Conservation (phyloP, 2,329 filamentous ascomycete genomes). For the Aspergillus chevalieri region DNA sequence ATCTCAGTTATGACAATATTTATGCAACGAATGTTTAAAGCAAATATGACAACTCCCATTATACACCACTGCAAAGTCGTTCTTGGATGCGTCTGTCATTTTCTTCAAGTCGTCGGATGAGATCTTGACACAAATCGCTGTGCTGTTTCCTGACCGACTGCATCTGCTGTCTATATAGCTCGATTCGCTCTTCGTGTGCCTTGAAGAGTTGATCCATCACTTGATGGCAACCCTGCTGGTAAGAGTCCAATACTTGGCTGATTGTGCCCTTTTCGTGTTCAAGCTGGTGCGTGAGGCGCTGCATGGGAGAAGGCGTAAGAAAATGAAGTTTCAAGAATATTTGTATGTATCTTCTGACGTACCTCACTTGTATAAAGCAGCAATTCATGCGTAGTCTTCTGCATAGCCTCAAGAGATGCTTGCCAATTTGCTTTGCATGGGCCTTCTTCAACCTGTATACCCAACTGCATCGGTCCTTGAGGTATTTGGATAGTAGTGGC, state of each 20-base stretch:
- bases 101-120: constrained; percentile 24
- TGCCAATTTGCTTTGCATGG: constrained; percentile 10
- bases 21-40: no score
- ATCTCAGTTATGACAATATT: no score
- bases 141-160: constrained; percentile 23
- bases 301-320: constrained; percentile 1
- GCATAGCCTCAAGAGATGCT: constrained; percentile 11
- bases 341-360: constrained; percentile 6
- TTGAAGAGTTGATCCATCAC: constrained; percentile 39
- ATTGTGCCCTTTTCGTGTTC: constrained; percentile 43
- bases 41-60: not conserved
- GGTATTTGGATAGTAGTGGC: not conserved
- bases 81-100: constrained; percentile 18
- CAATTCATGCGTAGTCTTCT: constrained; percentile 5
- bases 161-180: constrained; percentile 24
- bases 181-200: constrained; percentile 34
- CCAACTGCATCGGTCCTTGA: not conserved
- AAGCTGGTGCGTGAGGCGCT: constrained; percentile 42
- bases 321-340: not conserved
- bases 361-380: constrained; percentile 17
- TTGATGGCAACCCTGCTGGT: constrained; percentile 37
- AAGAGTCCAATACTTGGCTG: constrained; percentile 39
- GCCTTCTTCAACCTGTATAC: not conserved
- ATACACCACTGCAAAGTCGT: not conserved
- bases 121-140: constrained; percentile 21